These are phyloP conservation scores for Centrapalus pauciflorus DNA, from an alignment of 129 eudicot species.

Conservation along the genomic window DNA sequence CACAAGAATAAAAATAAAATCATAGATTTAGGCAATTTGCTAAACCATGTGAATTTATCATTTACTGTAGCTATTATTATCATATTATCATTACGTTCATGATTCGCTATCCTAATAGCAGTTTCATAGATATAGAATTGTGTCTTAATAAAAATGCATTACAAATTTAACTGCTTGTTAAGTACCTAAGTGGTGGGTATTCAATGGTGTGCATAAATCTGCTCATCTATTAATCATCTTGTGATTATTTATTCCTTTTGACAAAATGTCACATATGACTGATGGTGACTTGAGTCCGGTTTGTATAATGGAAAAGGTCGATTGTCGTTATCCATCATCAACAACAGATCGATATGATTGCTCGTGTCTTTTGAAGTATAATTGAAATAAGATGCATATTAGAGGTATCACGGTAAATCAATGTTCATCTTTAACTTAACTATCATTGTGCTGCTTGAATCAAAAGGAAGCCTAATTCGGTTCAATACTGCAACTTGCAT, in stretches of 20 bases:
- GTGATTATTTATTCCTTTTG: not conserved
- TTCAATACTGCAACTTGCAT: too few species aligned
- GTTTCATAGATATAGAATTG: not conserved
- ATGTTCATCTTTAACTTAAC: too few species aligned
- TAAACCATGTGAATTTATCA: not conserved
- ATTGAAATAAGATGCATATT: not conserved
- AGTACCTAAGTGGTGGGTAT: too few species aligned
- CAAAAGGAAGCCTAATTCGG: too few species aligned
- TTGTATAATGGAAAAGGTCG: not conserved
- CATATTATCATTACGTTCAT: not conserved
- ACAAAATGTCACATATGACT: not conserved
- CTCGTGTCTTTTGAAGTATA: not conserved
- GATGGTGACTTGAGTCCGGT: conserved; percentile 4
- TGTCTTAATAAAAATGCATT: not conserved
- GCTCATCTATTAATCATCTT: not conserved
- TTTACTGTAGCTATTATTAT: not conserved
- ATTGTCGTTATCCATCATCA: not conserved
- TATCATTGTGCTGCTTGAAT: too few species aligned
- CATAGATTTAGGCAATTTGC: not conserved
- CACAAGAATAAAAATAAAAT: not conserved
- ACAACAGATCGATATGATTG: not conserved
- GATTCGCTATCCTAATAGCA: not conserved
- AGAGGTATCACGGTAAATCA: not conserved
- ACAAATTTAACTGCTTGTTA: too few species aligned
- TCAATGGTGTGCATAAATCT: not conserved